Conservation (phyloP, 2,329 filamentous ascomycete species). For the Pseudocercospora fuligena region DNA sequence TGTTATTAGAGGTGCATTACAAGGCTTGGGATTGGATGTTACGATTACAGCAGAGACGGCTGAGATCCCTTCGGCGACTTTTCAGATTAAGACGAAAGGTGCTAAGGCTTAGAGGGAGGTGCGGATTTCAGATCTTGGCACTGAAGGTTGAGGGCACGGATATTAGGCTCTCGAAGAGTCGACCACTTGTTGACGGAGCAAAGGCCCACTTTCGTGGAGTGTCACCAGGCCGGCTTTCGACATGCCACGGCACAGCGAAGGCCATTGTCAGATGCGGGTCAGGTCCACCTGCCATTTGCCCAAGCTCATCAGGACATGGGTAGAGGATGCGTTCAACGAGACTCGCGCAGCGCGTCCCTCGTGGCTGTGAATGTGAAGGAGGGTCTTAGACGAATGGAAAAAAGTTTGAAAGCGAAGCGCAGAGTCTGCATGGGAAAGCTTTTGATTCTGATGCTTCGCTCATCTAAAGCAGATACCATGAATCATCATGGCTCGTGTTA, state of each 20-base stretch:
- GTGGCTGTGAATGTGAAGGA: neutral
- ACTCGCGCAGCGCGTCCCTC: neutral
- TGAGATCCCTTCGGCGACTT: constrained; percentile 85
- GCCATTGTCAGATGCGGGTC: neutral
- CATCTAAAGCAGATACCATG: neutral
- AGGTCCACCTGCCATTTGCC: neutral
- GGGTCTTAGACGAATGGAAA: neutral
- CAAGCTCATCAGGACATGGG: neutral
- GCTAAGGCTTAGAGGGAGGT: constrained; percentile 60
- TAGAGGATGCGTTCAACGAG: neutral
- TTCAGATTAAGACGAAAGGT: constrained; percentile 88
- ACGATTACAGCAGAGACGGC: constrained; percentile 89
- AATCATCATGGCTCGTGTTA: neutral
- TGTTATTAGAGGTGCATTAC: constrained; percentile 86
- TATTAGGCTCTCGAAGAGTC: neutral
- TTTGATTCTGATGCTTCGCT: neutral
- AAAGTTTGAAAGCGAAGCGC: neutral
- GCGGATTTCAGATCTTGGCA: neutral
- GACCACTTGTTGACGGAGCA: neutral
- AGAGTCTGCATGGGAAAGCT: neutral
- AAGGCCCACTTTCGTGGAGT: neutral
- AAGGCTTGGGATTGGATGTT: constrained; percentile 87
- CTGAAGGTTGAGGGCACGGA: neutral
- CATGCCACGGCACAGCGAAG: neutral
- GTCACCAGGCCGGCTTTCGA: neutral